Percentiles rank a stretch among this genome's conserved stretches.
phyloP scores from a whole-genome alignment of 1,139 yeast species.

The Suhomyces taliae region DNA sequence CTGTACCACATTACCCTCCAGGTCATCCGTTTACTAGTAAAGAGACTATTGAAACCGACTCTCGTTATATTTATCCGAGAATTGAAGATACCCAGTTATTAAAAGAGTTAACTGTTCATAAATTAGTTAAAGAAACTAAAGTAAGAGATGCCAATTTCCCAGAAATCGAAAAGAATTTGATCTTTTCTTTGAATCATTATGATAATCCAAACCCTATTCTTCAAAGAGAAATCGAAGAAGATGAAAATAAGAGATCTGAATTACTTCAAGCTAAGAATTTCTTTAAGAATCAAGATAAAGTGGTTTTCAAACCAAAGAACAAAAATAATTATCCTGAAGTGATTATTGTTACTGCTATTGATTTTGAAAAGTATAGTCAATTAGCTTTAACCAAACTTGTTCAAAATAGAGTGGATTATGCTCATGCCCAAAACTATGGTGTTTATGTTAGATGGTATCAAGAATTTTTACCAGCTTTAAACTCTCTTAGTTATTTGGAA shows the following conservation, averaged over 20 bases:
- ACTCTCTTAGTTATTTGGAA: slow-evolving; percentile 41
- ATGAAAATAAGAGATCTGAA: slow-evolving; percentile 37
- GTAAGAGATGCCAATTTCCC: slow-evolving; percentile 38
- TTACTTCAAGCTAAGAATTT: slow-evolving; percentile 50
- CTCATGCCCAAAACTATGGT: slow-evolving; percentile 72
- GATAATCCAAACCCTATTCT: slow-evolving; percentile 45
- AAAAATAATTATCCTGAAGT: slow-evolving; percentile 59
- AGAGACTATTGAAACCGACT: slow-evolving; percentile 42
- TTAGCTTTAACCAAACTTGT: slow-evolving; percentile 64
- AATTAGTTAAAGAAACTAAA: slow-evolving; percentile 48
- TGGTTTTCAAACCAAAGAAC: slow-evolving; percentile 48
- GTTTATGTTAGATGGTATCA: slow-evolving; percentile 79
- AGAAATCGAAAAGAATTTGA: slow-evolving; percentile 34
- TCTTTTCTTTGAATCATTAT: slow-evolving; percentile 42
- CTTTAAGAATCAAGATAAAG: slow-evolving; percentile 66
- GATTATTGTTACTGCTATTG: slow-evolving; percentile 78
- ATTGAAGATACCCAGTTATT: slow-evolving; percentile 64
- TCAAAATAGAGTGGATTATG: slow-evolving; percentile 81
- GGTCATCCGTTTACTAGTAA: slow-evolving; percentile 38
- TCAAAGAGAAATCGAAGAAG: slow-evolving; percentile 40
- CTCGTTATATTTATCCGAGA: slow-evolving; percentile 62
- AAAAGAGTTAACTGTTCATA: slow-evolving; percentile 53
- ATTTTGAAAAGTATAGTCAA: slow-evolving; percentile 65
- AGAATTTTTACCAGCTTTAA: slow-evolving; percentile 66
- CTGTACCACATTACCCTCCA: slow-evolving; percentile 25